A percentile compares a stretch with the other conserved stretches of the same genome.
These are phyloP conservation scores for Zychaea mexicana DNA, from an alignment of 371 early-diverging fungal species.

Conservation along the genomic window DNA sequence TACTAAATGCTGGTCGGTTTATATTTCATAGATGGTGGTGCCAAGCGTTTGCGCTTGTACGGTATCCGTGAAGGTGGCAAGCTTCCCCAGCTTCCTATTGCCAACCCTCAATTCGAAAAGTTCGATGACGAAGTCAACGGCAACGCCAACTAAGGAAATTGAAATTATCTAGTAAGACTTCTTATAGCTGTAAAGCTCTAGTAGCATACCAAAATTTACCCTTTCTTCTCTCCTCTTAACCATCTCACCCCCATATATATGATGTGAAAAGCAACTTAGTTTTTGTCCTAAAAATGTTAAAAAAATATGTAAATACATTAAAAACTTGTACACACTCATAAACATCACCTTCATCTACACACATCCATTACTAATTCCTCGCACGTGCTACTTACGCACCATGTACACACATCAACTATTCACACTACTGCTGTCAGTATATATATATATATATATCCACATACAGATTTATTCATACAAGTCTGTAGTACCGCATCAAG, in stretches of 20 bases:
- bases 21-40: constrained; percentile 52
- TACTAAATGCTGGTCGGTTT: neutral
- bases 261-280: too few relatives aligned
- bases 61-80: constrained; percentile 48
- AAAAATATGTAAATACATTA: constrained; percentile 8
- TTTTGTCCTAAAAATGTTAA: too few relatives aligned
- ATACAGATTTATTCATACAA: constrained; percentile 23
- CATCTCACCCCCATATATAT: neutral
- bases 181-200: too few relatives aligned
- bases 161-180: neutral
- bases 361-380: too few relatives aligned
- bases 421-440: too few relatives aligned
- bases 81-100: constrained; percentile 31
- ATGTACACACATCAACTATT: too few relatives aligned
- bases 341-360: too few relatives aligned
- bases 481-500: constrained; percentile 36
- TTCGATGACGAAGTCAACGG: constrained; percentile 6
- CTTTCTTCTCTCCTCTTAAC: neutral
- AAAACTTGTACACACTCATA: too few relatives aligned
- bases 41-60: constrained; percentile 74
- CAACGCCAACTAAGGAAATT: neutral
- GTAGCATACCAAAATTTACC: constrained; percentile 1
- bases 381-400: too few relatives aligned
- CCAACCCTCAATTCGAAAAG: constrained; percentile 10
- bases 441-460: too few relatives aligned